Evolutionary conservation across 208 protist species (phyloP), one percentile per base, ranked within the genome.

Genomic region (Acanthamoeba rhysodes): DNA sequence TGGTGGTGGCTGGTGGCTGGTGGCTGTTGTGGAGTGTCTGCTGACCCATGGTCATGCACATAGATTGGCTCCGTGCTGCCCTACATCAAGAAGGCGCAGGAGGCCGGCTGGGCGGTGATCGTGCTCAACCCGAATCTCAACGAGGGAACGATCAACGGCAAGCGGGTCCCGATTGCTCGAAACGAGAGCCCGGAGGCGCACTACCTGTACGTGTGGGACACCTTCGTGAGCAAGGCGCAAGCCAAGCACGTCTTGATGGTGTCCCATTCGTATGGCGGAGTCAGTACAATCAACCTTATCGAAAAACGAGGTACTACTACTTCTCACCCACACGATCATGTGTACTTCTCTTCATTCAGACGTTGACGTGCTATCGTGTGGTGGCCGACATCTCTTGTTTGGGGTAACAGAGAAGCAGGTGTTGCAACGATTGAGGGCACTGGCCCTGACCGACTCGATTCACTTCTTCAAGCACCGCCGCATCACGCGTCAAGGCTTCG

Each of bases 81-180:
- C 29, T 80, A 80, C 72, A 50, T 80, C 37, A 50, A 80, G 72
- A 37, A 50, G 41, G 72, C 72, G 41, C 72, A 80, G 37, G 72
- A 37, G 16, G 41, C 8, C 10, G 72, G 72, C 1, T 53, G 32
- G 72, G 41, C 32, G 22, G 72, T 80, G n/a, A 50, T 80, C 72
- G 72, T 80, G 37, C 72, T 80, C 72, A 80, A 80, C 20, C 72
- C 72, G 0, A 80, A 80, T n/a, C 41, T 80, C 32, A 80, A 80
- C 20, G 37, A 80, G 50, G 72, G 72, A 1, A 80, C n/a, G 20
- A 50, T 80, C 32, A 80, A 80, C 72, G 72, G 72, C 14, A 80
- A 50, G 41, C 32, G 41, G 9, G 72, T 80, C 6, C 37, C 32
- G 32, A 80, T 80, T 9, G 72, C 32, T 14, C 37, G 72, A 8